Percentiles rank a stretch among this genome's conserved stretches.
phyloP scores from a whole-genome alignment of 495 filamentous ascomycete species.

The Venustampulla echinocandica region DNA sequence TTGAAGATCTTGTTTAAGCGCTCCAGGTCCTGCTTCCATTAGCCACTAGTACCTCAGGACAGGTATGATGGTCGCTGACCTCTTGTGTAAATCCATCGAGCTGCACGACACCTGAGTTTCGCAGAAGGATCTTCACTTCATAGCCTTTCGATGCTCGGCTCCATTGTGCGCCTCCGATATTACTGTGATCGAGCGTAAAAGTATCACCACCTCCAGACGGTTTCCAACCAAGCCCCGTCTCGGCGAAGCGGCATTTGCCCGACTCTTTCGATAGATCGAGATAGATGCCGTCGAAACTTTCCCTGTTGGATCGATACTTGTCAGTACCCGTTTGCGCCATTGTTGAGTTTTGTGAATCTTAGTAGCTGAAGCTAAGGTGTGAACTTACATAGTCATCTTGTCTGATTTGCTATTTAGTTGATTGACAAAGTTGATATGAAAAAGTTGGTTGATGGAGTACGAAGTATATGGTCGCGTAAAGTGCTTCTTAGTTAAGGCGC shows the following conservation, averaged over 20 bases:
- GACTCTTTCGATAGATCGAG: constrained; percentile 84
- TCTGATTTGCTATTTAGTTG: background rate
- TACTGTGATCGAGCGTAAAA: constrained; percentile 77
- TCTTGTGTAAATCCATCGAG: constrained; percentile 93
- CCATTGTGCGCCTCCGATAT: constrained; percentile 85
- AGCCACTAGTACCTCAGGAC: constrained; percentile 3
- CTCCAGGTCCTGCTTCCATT: constrained; percentile 64
- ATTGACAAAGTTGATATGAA: too few relatives aligned
- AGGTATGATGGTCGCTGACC: constrained; percentile 34
- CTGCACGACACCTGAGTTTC: constrained; percentile 79
- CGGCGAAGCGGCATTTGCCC: constrained; percentile 88
- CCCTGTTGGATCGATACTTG: constrained; percentile 30
- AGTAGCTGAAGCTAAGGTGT: background rate
- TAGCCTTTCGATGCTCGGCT: constrained; percentile 86
- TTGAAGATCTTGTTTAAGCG: constrained; percentile 86
- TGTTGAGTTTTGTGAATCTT: background rate
- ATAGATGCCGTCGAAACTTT: constrained; percentile 94
- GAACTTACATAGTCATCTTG: constrained; percentile 11
- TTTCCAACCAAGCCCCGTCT: constrained; percentile 91
- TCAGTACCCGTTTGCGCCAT: constrained; percentile 7
- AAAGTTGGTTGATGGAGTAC: background rate
- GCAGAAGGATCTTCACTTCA: constrained; percentile 81
- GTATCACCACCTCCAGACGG: constrained; percentile 78
- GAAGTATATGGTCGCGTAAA: constrained; percentile 3
- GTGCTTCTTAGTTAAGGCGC: background rate